Evolutionary conservation across 83 land plant genomes (phyloP).

Genomic region (Isoetes engelmannii): DNA sequence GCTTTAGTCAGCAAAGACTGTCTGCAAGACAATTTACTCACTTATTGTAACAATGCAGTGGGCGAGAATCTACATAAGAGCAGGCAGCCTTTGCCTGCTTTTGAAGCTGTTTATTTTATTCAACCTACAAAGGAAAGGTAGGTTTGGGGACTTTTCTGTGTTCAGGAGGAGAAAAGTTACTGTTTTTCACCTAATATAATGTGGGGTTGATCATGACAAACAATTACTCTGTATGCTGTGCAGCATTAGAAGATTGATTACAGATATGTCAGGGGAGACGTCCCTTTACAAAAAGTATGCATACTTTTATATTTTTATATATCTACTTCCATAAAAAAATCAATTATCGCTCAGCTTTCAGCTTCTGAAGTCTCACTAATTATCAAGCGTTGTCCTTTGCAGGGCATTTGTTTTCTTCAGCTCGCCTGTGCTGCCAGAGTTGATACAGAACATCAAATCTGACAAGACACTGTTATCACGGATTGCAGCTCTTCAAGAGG

Average conservation of each 20-base stretch:
- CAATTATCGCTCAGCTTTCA: background rate
- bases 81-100: slow-evolving; percentile 86
- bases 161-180: background rate
- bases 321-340: background rate
- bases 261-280: slow-evolving; percentile 78
- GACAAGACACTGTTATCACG: slow-evolving; percentile 69
- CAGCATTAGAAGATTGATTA: slow-evolving; percentile 71
- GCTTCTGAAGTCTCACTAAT: background rate
- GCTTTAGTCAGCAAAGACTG: too few species aligned
- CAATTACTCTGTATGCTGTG: slow-evolving; percentile 15
- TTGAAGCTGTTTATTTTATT: slow-evolving; percentile 92
- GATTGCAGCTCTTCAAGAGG: slow-evolving; percentile 85
- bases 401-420: slow-evolving; percentile 98
- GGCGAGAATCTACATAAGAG: slow-evolving; percentile 84
- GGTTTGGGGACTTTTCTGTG: background rate
- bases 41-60: slow-evolving; percentile 42
- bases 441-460: slow-evolving; percentile 60
- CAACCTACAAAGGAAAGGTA: slow-evolving; percentile 90
- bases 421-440: slow-evolving; percentile 63
- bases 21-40: too few species aligned
- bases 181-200: background rate
- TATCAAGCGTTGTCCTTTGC: slow-evolving; percentile 17
- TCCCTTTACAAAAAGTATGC: slow-evolving; percentile 89
- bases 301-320: background rate
- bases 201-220: background rate